phyloP scores from a whole-genome alignment of 768 basidiomycete species.

The Pulveroboletus sp. region DNA sequence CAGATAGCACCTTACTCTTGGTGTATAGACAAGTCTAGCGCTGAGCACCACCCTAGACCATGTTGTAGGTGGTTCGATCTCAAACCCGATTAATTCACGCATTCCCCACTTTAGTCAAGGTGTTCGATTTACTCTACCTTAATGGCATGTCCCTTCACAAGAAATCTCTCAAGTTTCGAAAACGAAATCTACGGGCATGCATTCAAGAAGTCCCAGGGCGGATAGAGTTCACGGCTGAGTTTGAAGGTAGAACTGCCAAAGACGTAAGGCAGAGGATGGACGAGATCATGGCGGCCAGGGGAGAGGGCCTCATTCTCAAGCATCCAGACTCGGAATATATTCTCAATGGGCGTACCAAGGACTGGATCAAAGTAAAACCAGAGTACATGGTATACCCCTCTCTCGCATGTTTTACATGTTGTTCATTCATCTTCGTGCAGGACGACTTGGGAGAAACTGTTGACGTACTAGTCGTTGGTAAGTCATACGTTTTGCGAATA shows the following conservation, averaged over 20 bases:
- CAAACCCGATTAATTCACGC: neutral
- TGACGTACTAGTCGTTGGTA: conserved; percentile 87
- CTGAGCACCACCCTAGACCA: conserved; percentile 72
- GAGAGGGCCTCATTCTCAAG: conserved; percentile 93
- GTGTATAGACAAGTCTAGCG: conserved; percentile 60
- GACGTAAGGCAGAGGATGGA: conserved; percentile 82
- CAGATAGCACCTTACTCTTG: neutral
- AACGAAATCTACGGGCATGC: conserved; percentile 67
- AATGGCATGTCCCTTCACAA: conserved; percentile 78
- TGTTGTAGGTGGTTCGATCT: conserved; percentile 61
- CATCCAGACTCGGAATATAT: conserved; percentile 75
- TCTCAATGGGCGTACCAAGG: conserved; percentile 80
- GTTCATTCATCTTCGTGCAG: conserved; percentile 32
- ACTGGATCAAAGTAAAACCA: conserved; percentile 94
- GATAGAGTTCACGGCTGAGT: conserved; percentile 73
- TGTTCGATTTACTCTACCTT: conserved; percentile 90
- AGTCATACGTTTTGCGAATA: conserved; percentile 18
- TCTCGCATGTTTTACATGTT: neutral
- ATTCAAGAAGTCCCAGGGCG: conserved; percentile 69
- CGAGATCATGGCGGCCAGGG: conserved; percentile 74
- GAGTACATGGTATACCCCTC: conserved; percentile 68
- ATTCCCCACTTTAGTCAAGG: conserved; percentile 63
- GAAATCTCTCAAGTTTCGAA: conserved; percentile 68
- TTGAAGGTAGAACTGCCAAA: conserved; percentile 68
- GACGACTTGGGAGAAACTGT: conserved; percentile 92